A percentile compares a stretch with the other conserved stretches of the same genome.
Evolutionary conservation across 345 rosid species (phyloP).

Genomic region (Cochlearia excelsa): DNA sequence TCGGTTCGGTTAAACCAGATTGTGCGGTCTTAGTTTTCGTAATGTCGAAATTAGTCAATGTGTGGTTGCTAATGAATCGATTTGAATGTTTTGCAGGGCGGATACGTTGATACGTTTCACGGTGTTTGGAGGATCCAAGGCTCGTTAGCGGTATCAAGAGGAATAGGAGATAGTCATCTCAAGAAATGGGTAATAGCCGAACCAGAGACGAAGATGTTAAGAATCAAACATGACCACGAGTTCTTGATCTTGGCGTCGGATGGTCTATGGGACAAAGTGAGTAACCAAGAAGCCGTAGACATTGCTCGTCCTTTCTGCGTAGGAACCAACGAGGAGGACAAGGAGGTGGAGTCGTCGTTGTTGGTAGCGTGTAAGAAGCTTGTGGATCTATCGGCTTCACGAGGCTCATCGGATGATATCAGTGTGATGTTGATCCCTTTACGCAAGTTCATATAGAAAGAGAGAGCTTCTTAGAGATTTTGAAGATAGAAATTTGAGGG

Average conservation of each 20-base stretch:
- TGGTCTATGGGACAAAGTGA: constrained; percentile 88
- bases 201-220: constrained; percentile 60
- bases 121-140: constrained; percentile 91
- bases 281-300: constrained; percentile 86
- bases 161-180: constrained; percentile 65
- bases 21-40: background rate
- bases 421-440: constrained; percentile 65
- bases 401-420: constrained; percentile 77
- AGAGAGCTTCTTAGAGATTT: constrained; percentile 1
- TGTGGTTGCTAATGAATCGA: constrained; percentile 7
- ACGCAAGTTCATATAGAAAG: constrained; percentile 33
- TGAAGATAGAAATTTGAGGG: constrained; percentile 15
- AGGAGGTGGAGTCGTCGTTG: constrained; percentile 37
- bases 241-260: constrained; percentile 87
- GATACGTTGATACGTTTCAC: constrained; percentile 63
- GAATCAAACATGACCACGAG: constrained; percentile 54
- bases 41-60: background rate
- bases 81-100: constrained; percentile 47
- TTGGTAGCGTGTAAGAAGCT: constrained; percentile 66
- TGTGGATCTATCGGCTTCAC: constrained; percentile 52
- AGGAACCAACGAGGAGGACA: constrained; percentile 19
- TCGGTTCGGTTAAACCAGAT: background rate
- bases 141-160: constrained; percentile 76
- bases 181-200: constrained; percentile 80
- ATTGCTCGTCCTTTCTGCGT: constrained; percentile 48